phyloP scores from a whole-genome alignment of 805 yeast species.

The Tetrapisispora fleetii region DNA sequence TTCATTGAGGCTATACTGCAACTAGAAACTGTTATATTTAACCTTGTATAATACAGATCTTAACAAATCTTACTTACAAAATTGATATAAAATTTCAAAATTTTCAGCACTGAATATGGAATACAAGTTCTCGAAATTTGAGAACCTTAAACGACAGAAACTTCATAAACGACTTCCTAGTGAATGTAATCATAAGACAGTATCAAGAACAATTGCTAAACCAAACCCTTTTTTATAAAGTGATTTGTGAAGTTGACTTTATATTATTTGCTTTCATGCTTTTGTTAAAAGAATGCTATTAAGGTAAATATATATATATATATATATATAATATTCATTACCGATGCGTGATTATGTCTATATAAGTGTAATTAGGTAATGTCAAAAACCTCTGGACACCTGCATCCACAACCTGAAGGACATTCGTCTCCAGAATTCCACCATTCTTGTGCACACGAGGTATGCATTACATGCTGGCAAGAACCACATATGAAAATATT shows the following conservation, averaged over 20 bases:
- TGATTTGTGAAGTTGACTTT: no score
- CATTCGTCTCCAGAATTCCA: slow-evolving; percentile 55
- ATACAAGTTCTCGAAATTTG: no score
- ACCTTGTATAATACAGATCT: no score
- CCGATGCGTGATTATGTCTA: no score
- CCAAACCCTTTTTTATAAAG: no score
- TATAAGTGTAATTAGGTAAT: slow-evolving; percentile 5
- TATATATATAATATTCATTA: background rate
- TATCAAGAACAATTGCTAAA: no score
- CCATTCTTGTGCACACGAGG: slow-evolving; percentile 74
- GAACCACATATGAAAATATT: slow-evolving; percentile 55
- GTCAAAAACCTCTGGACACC: slow-evolving; percentile 38
- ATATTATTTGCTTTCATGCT: no score
- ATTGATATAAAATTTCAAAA: background rate
- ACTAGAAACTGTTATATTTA: no score
- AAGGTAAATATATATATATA: background rate
- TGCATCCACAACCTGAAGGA: slow-evolving; percentile 81
- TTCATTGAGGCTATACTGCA: no score
- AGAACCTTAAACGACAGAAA: background rate
- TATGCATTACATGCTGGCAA: slow-evolving; percentile 75
- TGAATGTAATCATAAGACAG: background rate
- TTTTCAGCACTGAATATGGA: background rate
- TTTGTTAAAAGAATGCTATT: no score
- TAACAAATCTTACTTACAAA: no score
- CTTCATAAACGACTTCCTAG: background rate